Evolutionary conservation across 345 rosid genomes (phyloP).

Genomic region (Citrus trifoliata): DNA sequence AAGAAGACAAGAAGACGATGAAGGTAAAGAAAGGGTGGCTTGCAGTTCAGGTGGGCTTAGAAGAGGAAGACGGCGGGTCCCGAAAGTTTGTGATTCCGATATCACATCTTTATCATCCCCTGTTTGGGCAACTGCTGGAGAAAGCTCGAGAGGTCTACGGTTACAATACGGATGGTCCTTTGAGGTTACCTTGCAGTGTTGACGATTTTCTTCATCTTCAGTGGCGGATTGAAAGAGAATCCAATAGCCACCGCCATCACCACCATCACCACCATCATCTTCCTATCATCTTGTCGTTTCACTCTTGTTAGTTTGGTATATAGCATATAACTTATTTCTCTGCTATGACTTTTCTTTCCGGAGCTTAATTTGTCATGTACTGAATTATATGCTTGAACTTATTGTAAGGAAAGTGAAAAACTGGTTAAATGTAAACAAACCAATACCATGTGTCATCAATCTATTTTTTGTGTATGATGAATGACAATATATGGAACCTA

Average conservation of each 20-base stretch:
- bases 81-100: constrained; percentile 40
- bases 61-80: constrained; percentile 27
- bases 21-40: constrained; percentile 57
- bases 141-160: constrained; percentile 41
- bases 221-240: constrained; percentile 40
- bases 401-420: no score
- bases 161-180: constrained; percentile 37
- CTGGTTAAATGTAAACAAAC: no score
- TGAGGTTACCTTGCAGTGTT: constrained; percentile 42
- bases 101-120: constrained; percentile 49
- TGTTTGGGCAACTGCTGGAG: constrained; percentile 36
- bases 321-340: no score
- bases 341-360: background rate
- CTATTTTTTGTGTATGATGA: no score
- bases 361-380: background rate
- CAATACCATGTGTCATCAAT: no score
- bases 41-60: constrained; percentile 41
- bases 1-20: constrained; percentile 22
- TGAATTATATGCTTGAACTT: no score
- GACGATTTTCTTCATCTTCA: constrained; percentile 43
- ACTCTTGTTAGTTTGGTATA: constrained; percentile 24
- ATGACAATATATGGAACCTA: no score
- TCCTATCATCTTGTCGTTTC: constrained; percentile 29
- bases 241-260: constrained; percentile 14
- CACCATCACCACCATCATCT: constrained; percentile 33